Evolutionary conservation across 2,329 filamentous ascomycete genomes (phyloP).

Genomic region (Fusarium praegraminearum): DNA sequence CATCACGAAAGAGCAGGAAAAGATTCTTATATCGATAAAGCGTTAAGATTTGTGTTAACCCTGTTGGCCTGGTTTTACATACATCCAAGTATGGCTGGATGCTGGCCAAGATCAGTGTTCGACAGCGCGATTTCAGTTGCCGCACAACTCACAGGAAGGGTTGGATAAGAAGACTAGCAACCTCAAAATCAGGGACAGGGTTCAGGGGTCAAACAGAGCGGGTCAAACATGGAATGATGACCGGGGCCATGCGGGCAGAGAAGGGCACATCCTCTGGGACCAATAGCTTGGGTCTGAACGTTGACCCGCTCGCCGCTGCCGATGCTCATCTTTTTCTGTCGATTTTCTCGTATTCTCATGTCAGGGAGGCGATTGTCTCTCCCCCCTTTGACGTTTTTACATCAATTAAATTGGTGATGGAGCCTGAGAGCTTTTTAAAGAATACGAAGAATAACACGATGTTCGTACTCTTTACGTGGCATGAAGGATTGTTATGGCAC

Average conservation of each 20-base stretch:
- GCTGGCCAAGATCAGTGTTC: not conserved
- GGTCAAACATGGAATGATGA: conserved; percentile 34
- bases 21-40: not conserved
- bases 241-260: conserved; percentile 26
- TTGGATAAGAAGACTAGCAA: conserved; percentile 31
- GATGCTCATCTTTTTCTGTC: conserved; percentile 40
- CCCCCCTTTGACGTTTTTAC: conserved; percentile 10
- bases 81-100: not conserved
- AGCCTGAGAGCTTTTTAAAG: conserved; percentile 19
- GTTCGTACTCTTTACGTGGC: not conserved
- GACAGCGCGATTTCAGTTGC: conserved; percentile 8
- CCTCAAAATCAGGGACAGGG: conserved; percentile 34
- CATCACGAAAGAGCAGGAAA: not conserved
- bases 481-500: not conserved
- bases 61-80: not conserved
- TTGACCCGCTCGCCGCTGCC: conserved; percentile 29
- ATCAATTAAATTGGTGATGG: conserved; percentile 11
- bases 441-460: conserved; percentile 35
- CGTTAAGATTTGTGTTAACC: not conserved
- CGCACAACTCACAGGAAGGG: conserved; percentile 21
- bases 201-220: conserved; percentile 37
- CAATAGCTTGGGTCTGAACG: conserved; percentile 41
- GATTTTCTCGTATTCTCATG: conserved; percentile 43
- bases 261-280: conserved; percentile 27
- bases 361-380: conserved; percentile 15